Evolutionary conservation across 192 early-diverging fungal species (phyloP), one percentile per base, ranked within the genome.

Genomic region (Dissophora ornata): DNA sequence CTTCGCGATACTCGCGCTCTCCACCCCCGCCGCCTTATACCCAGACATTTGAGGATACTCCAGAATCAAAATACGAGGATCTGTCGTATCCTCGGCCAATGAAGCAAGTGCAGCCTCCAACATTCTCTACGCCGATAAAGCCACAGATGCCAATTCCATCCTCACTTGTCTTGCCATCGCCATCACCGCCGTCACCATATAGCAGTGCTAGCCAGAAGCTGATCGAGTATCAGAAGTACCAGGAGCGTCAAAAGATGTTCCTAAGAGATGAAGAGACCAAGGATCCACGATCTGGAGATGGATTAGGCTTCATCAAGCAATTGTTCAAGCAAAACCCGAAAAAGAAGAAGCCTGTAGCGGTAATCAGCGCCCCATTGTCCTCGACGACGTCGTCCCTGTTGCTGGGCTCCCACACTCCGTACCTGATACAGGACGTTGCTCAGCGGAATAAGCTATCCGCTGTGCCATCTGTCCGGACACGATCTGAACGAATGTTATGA

Each of bases 1-100:
- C 47, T 22, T 58, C 70, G 8, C 44, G 44, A 53, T 59, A 61
- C 22, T 42, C 30, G 19, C 71, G 51, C 3, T 67, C 71, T 0
- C 63, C 63, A 3, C 71, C 63, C 2, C 71, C 71, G 24, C 71
- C 71, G 24, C 71, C 71, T 40, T 75, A 75, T 63, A 71, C 60
- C 19, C 60, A 55, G 15, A 50, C 55, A 18, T 16, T 36, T n/a
- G 59, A 55, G 13, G 51, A 57, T n/a, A 34, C 36, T 0, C 29
- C 51, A 48, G 13, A 18, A 44, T 36, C 19, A 16, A 3, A 9
- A 3, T 29, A 52, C 32, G 50, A 29, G 1, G 32, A n/a, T 19
- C 3, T 30, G 21, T 1, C 52, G 1, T 49, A 47, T 46, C 48
- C 33, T 38, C 68, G 24, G 16, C 19, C 52, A 15, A 41, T 45